phyloP scores from a whole-genome alignment of 1,284 basidiomycete genomes.

The Pseudozyma hubeiensis region DNA sequence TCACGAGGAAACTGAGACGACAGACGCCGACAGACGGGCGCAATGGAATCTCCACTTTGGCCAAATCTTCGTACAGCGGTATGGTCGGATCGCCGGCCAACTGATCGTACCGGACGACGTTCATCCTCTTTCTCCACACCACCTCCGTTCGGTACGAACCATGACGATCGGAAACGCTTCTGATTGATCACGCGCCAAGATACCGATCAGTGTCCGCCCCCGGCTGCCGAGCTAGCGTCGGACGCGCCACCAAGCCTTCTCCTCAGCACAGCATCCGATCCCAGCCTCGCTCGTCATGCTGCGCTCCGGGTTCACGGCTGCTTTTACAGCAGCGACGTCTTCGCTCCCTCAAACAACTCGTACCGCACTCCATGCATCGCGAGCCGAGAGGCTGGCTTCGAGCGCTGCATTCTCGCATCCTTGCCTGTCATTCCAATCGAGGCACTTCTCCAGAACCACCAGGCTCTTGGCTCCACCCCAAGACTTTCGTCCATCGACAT shows the following conservation, averaged over 20 bases:
- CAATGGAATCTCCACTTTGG: too few species aligned
- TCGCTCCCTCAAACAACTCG: slow-evolving; percentile 1
- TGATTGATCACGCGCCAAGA: too few species aligned
- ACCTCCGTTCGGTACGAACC: too few species aligned
- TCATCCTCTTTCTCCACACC: too few species aligned
- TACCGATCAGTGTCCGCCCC: too few species aligned
- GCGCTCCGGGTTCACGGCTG: slow-evolving; percentile 13
- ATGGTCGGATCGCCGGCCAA: too few species aligned
- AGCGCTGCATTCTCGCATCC: background rate
- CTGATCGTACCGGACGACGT: too few species aligned
- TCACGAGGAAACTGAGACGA: too few species aligned
- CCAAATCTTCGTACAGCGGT: too few species aligned
- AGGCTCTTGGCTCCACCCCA: slow-evolving; percentile 3
- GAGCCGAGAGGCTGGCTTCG: background rate
- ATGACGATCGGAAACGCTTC: too few species aligned
- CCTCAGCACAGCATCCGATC: background rate
- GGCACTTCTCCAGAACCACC: slow-evolving; percentile 11
- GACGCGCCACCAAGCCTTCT: too few species aligned
- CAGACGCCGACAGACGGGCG: too few species aligned
- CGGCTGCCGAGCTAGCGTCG: background rate
- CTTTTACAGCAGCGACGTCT: slow-evolving; percentile 6
- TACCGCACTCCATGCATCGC: background rate
- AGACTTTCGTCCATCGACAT: slow-evolving; percentile 3
- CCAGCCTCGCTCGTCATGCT: slow-evolving; percentile 11
- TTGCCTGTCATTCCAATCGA: slow-evolving; percentile 6